A percentile compares a stretch with the other conserved stretches of the same genome.
Evolutionary conservation across 1,284 basidiomycete species (phyloP).

Genomic region (Naganishia sp.): DNA sequence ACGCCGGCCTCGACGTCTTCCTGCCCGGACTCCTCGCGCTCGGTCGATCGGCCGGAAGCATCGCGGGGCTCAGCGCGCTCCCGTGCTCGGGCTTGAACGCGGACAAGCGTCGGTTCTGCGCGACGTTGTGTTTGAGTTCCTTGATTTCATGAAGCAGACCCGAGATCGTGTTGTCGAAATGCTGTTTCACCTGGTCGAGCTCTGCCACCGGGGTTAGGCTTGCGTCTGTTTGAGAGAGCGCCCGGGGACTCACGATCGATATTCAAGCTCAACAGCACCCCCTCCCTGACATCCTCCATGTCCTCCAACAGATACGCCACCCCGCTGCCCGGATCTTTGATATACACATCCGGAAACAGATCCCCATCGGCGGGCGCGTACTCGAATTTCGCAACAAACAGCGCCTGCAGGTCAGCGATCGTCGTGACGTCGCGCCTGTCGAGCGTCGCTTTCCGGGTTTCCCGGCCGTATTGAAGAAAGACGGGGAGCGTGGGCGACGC

Average conservation of each 20-base stretch:
- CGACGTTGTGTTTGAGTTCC: conserved; percentile 67
- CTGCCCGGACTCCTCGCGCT: conserved; percentile 13
- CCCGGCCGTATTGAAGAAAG: conserved; percentile 86
- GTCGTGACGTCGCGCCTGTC: conserved; percentile 49
- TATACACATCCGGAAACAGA: conserved; percentile 94
- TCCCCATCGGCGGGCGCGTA: conserved; percentile 85
- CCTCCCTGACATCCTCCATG: conserved; percentile 86
- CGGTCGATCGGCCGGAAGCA: conserved; percentile 22
- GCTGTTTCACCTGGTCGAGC: conserved; percentile 96
- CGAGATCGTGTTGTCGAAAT: conserved; percentile 88
- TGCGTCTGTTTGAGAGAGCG: not conserved
- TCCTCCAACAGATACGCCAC: conserved; percentile 96
- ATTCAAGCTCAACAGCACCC: conserved; percentile 83
- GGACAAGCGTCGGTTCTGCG: conserved; percentile 24
- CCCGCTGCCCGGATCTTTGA: conserved; percentile 84
- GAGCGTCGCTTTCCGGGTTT: conserved; percentile 30
- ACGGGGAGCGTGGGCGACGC: conserved; percentile 57
- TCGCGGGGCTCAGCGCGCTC: conserved; percentile 18
- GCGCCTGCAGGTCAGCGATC: conserved; percentile 71
- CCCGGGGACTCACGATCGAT: conserved; percentile 78
- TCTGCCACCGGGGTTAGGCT: conserved; percentile 58
- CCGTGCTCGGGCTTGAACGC: conserved; percentile 28
- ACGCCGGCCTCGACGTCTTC: conserved; percentile 11
- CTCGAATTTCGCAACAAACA: conserved; percentile 94
- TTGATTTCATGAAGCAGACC: conserved; percentile 86